phyloP scores from a whole-genome alignment of 306 rosid genomes.

The Macrotyloma uniflorum region DNA sequence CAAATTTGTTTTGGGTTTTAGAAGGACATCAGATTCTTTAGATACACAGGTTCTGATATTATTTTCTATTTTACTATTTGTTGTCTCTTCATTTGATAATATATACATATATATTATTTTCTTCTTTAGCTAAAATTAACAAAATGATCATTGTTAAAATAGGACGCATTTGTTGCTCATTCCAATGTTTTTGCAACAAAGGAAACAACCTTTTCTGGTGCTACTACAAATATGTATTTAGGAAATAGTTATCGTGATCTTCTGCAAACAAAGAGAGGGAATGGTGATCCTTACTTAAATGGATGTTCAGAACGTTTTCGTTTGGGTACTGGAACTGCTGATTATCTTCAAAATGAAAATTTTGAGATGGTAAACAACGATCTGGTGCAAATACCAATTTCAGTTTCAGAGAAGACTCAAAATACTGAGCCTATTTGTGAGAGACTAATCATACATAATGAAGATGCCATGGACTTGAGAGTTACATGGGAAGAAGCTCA shows the following conservation, averaged over 20 bases:
- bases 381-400: slow-evolving; percentile 48
- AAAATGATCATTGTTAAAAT: slow-evolving; percentile 39
- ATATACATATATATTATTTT: neutral
- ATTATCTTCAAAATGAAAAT: slow-evolving; percentile 48
- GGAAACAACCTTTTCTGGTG: slow-evolving; percentile 52
- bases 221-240: slow-evolving; percentile 49
- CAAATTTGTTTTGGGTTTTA: slow-evolving; percentile 80
- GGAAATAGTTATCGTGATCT: slow-evolving; percentile 54
- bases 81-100: slow-evolving; percentile 15
- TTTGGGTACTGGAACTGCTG: slow-evolving; percentile 48
- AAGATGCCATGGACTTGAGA: slow-evolving; percentile 80
- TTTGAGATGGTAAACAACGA: slow-evolving; percentile 41
- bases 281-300: slow-evolving; percentile 44
- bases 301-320: slow-evolving; percentile 46
- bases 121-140: slow-evolving; percentile 9
- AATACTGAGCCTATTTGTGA: slow-evolving; percentile 77
- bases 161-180: slow-evolving; percentile 63
- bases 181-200: slow-evolving; percentile 54
- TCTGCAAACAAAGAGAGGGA: slow-evolving; percentile 53
- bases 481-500: slow-evolving; percentile 98
- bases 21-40: slow-evolving; percentile 65
- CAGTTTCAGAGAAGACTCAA: slow-evolving; percentile 68
- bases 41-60: slow-evolving; percentile 66
- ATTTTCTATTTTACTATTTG: slow-evolving; percentile 29
- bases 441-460: slow-evolving; percentile 74